Percentiles rank a stretch among this genome's conserved stretches.
Evolutionary conservation across 2,329 filamentous ascomycete genomes (phyloP).

Genomic region (Escovopsis sp.): DNA sequence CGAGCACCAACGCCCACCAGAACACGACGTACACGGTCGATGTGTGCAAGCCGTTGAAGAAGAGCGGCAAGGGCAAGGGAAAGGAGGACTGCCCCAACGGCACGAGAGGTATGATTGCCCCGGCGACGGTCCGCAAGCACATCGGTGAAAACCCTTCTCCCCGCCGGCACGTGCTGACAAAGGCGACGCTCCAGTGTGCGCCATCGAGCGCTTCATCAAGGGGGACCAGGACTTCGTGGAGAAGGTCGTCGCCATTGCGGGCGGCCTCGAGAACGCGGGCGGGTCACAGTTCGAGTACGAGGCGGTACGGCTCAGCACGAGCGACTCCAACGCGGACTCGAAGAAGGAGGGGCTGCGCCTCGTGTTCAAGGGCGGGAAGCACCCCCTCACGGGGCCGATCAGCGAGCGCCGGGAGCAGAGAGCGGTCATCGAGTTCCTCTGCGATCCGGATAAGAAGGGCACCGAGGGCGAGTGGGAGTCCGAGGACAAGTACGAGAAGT

Average conservation of each 20-base stretch:
- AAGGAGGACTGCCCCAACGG: slow-evolving; percentile 52
- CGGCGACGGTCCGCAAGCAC: not conserved
- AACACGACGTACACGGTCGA: slow-evolving; percentile 78
- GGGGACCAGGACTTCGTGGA: slow-evolving; percentile 34
- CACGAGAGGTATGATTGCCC: slow-evolving; percentile 41
- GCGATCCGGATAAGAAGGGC: slow-evolving; percentile 57
- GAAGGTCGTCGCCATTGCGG: slow-evolving; percentile 58
- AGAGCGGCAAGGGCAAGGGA: slow-evolving; percentile 39
- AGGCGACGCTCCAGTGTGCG: slow-evolving; percentile 46
- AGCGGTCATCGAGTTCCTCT: slow-evolving; percentile 75
- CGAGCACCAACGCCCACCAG: slow-evolving; percentile 31
- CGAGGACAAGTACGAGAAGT: slow-evolving; percentile 29
- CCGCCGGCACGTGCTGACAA: too few species aligned
- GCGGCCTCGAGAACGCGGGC: slow-evolving; percentile 46
- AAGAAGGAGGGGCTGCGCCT: slow-evolving; percentile 59
- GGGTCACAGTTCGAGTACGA: slow-evolving; percentile 49
- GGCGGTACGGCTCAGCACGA: slow-evolving; percentile 49
- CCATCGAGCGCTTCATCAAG: slow-evolving; percentile 45
- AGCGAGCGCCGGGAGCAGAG: slow-evolving; percentile 46
- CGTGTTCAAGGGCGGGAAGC: slow-evolving; percentile 47
- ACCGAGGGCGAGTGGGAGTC: slow-evolving; percentile 53
- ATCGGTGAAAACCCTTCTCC: not conserved
- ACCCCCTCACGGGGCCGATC: slow-evolving; percentile 33
- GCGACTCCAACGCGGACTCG: slow-evolving; percentile 47
- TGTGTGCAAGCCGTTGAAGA: slow-evolving; percentile 54